phyloP scores from a whole-genome alignment of 495 filamentous ascomycete genomes.

The Aspergillus carlsbadensis region DNA sequence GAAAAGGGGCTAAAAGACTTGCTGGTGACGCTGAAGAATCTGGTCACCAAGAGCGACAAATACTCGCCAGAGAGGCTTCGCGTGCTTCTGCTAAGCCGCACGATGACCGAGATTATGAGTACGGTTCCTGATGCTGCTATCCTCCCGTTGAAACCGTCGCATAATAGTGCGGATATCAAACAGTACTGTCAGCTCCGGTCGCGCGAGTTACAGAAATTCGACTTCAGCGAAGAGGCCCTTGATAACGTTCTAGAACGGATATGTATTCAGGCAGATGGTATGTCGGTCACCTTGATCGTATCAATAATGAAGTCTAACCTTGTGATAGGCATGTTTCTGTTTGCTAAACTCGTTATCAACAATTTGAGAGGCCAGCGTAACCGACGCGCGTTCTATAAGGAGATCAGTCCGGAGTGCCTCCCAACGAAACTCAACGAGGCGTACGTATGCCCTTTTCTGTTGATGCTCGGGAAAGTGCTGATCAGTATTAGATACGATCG shows the following conservation, averaged over 20 bases:
- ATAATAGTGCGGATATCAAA: constrained; percentile 7
- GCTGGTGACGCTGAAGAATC: not conserved
- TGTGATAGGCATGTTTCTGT: constrained; percentile 9
- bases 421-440: constrained; percentile 2
- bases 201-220: constrained; percentile 3
- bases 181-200: constrained; percentile 6
- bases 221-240: not conserved
- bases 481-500: constrained; percentile 1
- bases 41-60: constrained; percentile 1
- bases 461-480: not conserved
- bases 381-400: not conserved
- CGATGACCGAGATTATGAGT: constrained; percentile 1
- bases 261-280: constrained; percentile 9
- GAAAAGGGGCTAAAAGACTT: not conserved
- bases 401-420: not conserved
- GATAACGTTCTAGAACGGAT: not conserved
- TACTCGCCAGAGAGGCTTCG: constrained; percentile 2
- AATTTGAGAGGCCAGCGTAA: constrained; percentile 3
- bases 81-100: constrained; percentile 2
- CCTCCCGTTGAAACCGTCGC: not conserved
- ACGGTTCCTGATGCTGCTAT: not conserved
- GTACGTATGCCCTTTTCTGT: not conserved
- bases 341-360: constrained; percentile 9
- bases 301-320: too few species aligned
- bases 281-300: not conserved